Evolutionary conservation across 768 basidiomycete genomes (phyloP).

Genomic region (Boletus insuetus): DNA sequence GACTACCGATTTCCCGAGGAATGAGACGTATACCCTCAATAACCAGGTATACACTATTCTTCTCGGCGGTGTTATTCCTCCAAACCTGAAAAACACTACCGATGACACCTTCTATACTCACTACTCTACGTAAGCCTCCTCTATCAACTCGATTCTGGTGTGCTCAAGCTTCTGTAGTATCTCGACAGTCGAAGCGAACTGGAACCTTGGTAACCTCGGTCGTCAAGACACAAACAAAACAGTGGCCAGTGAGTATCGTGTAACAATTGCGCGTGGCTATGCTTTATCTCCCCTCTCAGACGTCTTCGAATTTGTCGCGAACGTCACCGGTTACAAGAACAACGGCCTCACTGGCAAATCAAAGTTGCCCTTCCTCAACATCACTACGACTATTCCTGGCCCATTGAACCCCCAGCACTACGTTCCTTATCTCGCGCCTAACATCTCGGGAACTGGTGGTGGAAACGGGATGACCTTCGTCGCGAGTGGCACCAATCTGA

Average conservation of each 20-base stretch:
- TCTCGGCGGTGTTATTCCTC: too few relatives aligned
- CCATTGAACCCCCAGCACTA: constrained; percentile 38
- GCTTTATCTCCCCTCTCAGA: constrained; percentile 29
- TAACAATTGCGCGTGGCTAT: background rate
- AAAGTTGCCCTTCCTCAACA: constrained; percentile 37
- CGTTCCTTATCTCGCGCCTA: constrained; percentile 43
- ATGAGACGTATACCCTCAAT: too few relatives aligned
- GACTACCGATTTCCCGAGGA: too few relatives aligned
- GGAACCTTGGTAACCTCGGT: constrained; percentile 56
- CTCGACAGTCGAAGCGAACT: constrained; percentile 57
- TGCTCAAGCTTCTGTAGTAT: constrained; percentile 27
- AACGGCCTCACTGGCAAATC: constrained; percentile 28
- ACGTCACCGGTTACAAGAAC: constrained; percentile 44
- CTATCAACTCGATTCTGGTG: background rate
- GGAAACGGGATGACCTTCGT: constrained; percentile 42
- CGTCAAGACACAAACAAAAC: constrained; percentile 51
- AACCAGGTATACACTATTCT: too few relatives aligned
- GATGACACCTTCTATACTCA: too few relatives aligned
- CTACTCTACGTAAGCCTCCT: too few relatives aligned
- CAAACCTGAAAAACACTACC: too few relatives aligned
- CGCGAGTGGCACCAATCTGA: constrained; percentile 28
- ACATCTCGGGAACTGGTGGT: constrained; percentile 33
- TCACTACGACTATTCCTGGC: constrained; percentile 38
- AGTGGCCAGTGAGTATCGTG: constrained; percentile 7
- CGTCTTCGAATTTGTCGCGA: constrained; percentile 51